These are phyloP conservation scores for Buddleja alternifolia DNA, from an alignment of 257 asterid genomes.

Conservation along the genomic window DNA sequence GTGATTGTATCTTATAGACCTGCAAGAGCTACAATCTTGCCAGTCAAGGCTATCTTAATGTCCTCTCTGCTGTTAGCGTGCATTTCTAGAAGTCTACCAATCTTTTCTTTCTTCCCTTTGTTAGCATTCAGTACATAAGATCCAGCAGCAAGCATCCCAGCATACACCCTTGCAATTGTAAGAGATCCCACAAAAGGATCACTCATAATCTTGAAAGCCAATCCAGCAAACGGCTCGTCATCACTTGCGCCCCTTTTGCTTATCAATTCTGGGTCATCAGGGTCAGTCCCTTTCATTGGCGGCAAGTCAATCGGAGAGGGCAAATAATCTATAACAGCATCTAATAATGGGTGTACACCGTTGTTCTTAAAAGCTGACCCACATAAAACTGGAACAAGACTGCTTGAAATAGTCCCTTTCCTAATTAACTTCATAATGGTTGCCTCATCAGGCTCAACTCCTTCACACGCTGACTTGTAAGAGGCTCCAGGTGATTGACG, in stretches of 20 bases:
- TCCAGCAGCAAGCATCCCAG: conserved; percentile 88
- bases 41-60: conserved; percentile 70
- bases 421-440: conserved; percentile 71
- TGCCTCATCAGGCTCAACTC: conserved; percentile 84
- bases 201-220: conserved; percentile 96
- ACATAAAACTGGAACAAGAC: conserved; percentile 85
- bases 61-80: conserved; percentile 98
- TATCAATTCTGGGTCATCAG: conserved; percentile 75
- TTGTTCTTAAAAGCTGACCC: conserved; percentile 97
- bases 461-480: no score
- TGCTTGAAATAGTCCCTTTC: conserved; percentile 63
- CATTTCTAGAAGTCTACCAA: conserved; percentile 94
- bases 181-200: conserved; percentile 93
- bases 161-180: conserved; percentile 82
- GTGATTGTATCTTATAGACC: conserved; percentile 93
- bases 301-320: conserved; percentile 95
- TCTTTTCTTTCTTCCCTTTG: conserved; percentile 93
- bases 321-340: conserved; percentile 87
- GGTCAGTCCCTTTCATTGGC: conserved; percentile 86
- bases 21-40: conserved; percentile 95
- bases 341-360: conserved; percentile 91
- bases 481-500: no score
- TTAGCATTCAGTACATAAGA: conserved; percentile 84
- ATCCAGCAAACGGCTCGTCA: conserved; percentile 81
- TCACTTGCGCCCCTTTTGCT: conserved; percentile 62